Conservation (phyloP, 306 rosid genomes). For the Abrus precatorius region DNA sequence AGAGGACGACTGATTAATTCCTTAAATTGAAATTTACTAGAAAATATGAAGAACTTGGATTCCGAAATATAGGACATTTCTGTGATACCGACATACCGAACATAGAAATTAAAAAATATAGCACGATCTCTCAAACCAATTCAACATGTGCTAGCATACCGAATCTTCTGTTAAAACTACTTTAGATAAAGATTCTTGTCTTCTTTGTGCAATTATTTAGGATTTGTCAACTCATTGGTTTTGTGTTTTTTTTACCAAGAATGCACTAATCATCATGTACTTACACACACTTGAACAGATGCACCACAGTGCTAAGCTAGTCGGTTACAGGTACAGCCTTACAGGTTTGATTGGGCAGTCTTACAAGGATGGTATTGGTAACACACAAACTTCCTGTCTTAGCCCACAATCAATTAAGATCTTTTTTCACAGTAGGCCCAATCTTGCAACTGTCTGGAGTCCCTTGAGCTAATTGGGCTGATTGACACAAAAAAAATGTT, state of each 20-base stretch:
- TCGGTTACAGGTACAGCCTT: neutral
- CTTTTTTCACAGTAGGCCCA: neutral
- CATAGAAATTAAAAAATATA: neutral
- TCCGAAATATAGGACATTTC: neutral
- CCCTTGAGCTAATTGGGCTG: neutral
- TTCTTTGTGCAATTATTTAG: neutral
- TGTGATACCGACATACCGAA: neutral
- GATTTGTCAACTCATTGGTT: neutral
- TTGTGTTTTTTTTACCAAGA: neutral
- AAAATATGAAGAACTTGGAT: neutral
- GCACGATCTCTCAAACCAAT: neutral
- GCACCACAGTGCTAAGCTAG: neutral
- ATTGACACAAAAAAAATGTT: too few relatives aligned
- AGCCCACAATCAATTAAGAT: neutral
- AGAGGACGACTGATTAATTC: neutral
- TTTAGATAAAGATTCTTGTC: neutral
- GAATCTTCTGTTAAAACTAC: neutral
- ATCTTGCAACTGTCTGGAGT: neutral
- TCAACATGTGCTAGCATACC: neutral
- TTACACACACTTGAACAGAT: neutral
- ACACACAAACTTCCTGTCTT: neutral
- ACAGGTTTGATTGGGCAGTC: too few relatives aligned
- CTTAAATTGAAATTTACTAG: neutral
- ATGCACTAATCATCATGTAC: neutral
- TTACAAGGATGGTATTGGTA: neutral